phyloP scores from a whole-genome alignment of 2,329 filamentous ascomycete genomes.

The Aspergillus melleus region DNA sequence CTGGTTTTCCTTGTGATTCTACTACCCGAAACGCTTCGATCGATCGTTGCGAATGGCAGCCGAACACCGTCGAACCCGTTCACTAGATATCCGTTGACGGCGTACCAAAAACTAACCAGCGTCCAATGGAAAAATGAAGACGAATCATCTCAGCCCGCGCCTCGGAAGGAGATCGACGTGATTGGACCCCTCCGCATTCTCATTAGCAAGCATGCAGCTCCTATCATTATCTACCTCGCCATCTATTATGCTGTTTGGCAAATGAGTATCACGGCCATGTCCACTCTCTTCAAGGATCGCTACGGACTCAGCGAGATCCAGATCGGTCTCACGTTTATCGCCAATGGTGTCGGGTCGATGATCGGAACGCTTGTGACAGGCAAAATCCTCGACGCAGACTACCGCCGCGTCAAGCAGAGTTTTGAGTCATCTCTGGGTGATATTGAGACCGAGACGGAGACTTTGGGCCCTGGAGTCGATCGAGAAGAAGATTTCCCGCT shows the following conservation, averaged over 20 bases:
- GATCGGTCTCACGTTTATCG: conserved; percentile 55
- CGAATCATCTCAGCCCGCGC: conserved; percentile 1
- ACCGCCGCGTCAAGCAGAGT: conserved; percentile 43
- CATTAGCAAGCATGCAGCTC: conserved; percentile 43
- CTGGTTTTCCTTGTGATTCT: conserved; percentile 31
- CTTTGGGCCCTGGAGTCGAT: background rate
- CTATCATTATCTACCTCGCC: conserved; percentile 50
- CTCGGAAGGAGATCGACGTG: conserved; percentile 45
- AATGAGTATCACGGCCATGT: conserved; percentile 57
- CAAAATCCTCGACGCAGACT: conserved; percentile 55
- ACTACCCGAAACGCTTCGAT: conserved; percentile 44
- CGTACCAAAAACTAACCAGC: conserved; percentile 8
- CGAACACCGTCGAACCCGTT: background rate
- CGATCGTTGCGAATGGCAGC: conserved; percentile 36
- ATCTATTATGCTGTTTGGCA: conserved; percentile 57
- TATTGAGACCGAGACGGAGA: background rate
- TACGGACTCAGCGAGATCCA: conserved; percentile 49
- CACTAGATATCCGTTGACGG: conserved; percentile 2
- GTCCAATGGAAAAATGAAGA: background rate
- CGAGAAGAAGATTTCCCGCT: conserved; percentile 44
- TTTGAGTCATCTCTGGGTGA: conserved; percentile 17
- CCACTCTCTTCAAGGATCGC: conserved; percentile 46
- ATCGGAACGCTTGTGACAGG: conserved; percentile 54
- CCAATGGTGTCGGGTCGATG: conserved; percentile 57
- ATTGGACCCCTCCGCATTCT: conserved; percentile 51